phyloP scores from a whole-genome alignment of 1,139 yeast species.

The Hemisphaericaspora lyxosophila region DNA sequence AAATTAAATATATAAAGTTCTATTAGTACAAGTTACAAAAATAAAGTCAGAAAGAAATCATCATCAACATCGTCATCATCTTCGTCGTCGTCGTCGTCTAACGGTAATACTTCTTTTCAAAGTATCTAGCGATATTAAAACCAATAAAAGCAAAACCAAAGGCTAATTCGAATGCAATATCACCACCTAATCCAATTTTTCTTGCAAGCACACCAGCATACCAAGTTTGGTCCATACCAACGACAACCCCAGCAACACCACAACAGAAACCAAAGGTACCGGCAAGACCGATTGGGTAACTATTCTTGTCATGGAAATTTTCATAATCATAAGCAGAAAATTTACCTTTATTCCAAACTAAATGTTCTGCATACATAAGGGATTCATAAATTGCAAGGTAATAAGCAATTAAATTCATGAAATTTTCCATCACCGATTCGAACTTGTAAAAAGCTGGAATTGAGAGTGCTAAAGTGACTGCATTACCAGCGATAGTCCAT shows the following conservation, averaged over 20 bases:
- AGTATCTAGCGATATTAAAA: slow-evolving; percentile 59
- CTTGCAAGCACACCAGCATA: slow-evolving; percentile 68
- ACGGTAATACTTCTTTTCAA: slow-evolving; percentile 69
- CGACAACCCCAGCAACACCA: slow-evolving; percentile 81
- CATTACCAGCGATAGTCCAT: slow-evolving; percentile 80
- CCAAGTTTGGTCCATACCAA: slow-evolving; percentile 88
- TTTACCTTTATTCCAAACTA: slow-evolving; percentile 66
- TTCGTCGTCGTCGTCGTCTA: no score
- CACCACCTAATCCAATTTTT: slow-evolving; percentile 76
- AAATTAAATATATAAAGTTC: background rate
- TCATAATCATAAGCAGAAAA: slow-evolving; percentile 60
- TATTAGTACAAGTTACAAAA: background rate
- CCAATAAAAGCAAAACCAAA: slow-evolving; percentile 67
- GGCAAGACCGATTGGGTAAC: slow-evolving; percentile 74
- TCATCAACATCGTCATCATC: no score
- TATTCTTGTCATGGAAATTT: slow-evolving; percentile 54
- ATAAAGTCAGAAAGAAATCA: no score
- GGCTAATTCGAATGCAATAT: slow-evolving; percentile 83
- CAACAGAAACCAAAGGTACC: slow-evolving; percentile 75
- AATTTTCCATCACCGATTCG: slow-evolving; percentile 70
- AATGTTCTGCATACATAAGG: slow-evolving; percentile 73
- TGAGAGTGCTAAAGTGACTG: slow-evolving; percentile 76
- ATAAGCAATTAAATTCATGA: slow-evolving; percentile 88
- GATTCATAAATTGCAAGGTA: slow-evolving; percentile 85
- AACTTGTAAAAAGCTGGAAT: slow-evolving; percentile 84